A percentile compares a stretch with the other conserved stretches of the same genome.
Evolutionary conservation across 305 asterid genomes (phyloP).

Genomic region (Coffea humblotiana): DNA sequence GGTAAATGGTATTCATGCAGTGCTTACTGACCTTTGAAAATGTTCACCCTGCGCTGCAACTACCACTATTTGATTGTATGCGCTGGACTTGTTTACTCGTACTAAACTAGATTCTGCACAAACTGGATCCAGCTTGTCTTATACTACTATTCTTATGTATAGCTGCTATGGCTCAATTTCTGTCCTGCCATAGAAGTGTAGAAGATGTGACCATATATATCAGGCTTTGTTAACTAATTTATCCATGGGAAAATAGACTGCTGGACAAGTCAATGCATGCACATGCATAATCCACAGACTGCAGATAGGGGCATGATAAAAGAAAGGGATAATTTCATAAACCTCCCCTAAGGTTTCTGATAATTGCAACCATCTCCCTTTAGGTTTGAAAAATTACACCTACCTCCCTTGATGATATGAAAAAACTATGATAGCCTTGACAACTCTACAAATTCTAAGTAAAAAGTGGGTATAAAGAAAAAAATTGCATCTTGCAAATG

Average conservation of each 20-base stretch:
- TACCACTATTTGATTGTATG: conserved; percentile 1
- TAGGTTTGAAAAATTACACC: too few relatives aligned
- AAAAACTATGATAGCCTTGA: too few relatives aligned
- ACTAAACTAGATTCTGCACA: conserved; percentile 4
- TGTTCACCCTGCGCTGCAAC: background rate
- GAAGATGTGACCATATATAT: conserved; percentile 7
- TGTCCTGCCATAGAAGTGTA: background rate
- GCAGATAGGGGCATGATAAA: background rate
- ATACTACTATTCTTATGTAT: background rate
- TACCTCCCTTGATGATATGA: too few relatives aligned
- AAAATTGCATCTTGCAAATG: too few relatives aligned
- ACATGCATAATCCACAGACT: background rate
- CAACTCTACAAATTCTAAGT: too few relatives aligned
- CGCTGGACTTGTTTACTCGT: background rate
- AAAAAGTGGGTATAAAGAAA: too few relatives aligned
- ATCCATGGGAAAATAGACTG: background rate
- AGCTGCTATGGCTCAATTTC: background rate
- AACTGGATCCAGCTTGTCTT: background rate
- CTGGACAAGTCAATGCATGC: conserved; percentile 11
- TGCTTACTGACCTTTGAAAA: background rate
- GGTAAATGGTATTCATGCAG: background rate
- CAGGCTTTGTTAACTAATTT: background rate
- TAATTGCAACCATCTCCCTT: too few relatives aligned
- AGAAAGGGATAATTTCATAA: too few relatives aligned
- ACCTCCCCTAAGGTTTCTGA: too few relatives aligned